Percentiles rank a stretch among this genome's conserved stretches.
phyloP scores from a whole-genome alignment of 176 grass and related monocot species.

The Dendrocalamus sinicus region DNA sequence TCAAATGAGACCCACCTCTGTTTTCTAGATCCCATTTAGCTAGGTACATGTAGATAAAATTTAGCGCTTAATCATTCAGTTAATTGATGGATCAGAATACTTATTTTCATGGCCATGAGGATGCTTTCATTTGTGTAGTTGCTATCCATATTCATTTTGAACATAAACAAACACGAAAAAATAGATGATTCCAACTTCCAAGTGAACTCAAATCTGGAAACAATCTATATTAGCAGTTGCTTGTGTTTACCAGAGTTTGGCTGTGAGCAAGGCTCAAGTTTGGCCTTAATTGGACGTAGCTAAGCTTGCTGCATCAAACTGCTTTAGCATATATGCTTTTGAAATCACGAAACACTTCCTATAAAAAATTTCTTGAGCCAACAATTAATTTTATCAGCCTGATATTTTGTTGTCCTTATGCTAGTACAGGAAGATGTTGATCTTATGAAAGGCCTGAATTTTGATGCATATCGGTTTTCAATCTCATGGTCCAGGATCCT shows the following conservation, averaged over 20 bases:
- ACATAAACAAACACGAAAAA: not conserved
- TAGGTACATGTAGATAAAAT: not conserved
- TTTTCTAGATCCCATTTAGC: not conserved
- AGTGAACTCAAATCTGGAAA: slow-evolving; percentile 15
- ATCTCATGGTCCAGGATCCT: slow-evolving; percentile 89
- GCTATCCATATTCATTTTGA: not conserved
- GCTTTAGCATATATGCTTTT: not conserved
- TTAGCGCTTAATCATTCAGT: not conserved
- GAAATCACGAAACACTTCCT: not conserved
- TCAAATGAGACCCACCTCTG: not conserved
- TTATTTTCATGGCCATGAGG: slow-evolving; percentile 4
- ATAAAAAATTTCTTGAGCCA: not conserved
- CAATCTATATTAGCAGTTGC: not conserved
- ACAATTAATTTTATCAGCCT: not conserved
- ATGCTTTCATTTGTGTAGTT: slow-evolving; percentile 1
- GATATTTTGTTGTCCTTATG: not conserved
- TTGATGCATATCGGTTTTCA: slow-evolving; percentile 78
- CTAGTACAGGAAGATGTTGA: slow-evolving; percentile 58
- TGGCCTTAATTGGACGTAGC: not conserved
- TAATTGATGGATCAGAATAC: slow-evolving; percentile 22
- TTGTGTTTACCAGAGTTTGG: not conserved
- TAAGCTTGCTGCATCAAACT: not conserved
- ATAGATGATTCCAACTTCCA: not conserved
- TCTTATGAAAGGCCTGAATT: slow-evolving; percentile 72
- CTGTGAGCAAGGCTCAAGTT: slow-evolving; percentile 13